Evolutionary conservation across 2,329 filamentous ascomycete species (phyloP), one percentile per base, ranked within the genome.

Genomic region (Penicillium hesseltinei): DNA sequence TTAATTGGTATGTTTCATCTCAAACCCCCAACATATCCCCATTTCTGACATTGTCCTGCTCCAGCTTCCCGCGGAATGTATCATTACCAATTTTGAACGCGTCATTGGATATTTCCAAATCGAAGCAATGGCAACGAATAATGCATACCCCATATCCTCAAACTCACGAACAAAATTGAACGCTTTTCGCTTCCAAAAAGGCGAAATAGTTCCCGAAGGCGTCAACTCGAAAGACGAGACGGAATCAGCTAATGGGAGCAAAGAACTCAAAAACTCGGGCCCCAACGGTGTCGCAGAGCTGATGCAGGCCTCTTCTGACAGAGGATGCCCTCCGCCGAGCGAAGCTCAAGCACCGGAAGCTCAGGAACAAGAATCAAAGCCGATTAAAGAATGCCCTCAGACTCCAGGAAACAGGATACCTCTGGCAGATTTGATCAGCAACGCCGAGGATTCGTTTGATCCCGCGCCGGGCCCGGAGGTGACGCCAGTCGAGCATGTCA

Each of bases 401-500:
- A 87, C 84, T 15, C 84, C 85, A 2, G 81, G 80, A 25, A 81
- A 84, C 43, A 76, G 83, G 54, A 78, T 87, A 39, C 82, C 84
- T 25, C 73, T 87, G 13, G 82, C 83, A 33, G 84, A 87, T 60
- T 74, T 87, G 33, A 83, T 87, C 45, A 83, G 83, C 60, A 84
- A 85, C 67, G 79, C 80, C 47, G 84, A 87, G 68, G 82, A 85
- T 65, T 78, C 78, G 10, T 76, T 79, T 38, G 80, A 77, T 62
- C 75, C 77, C 56, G 74, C 75, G n/a, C 73, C 76, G 27, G 76
- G 75, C 51, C 76, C 80, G 21, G 71, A 76, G n/a, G 69, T 76
- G 19, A 85, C 84, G 1, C 85, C 84, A 0, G 81, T 85, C 61
- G 85, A 87, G 60, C 81, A 84, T 65, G 77, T 88, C 44, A 78